Percentiles rank a stretch among this genome's conserved stretches.
These are phyloP conservation scores for Pythium scleroteichum DNA, from an alignment of 352 stramenopile genomes.

Conservation along the genomic window DNA sequence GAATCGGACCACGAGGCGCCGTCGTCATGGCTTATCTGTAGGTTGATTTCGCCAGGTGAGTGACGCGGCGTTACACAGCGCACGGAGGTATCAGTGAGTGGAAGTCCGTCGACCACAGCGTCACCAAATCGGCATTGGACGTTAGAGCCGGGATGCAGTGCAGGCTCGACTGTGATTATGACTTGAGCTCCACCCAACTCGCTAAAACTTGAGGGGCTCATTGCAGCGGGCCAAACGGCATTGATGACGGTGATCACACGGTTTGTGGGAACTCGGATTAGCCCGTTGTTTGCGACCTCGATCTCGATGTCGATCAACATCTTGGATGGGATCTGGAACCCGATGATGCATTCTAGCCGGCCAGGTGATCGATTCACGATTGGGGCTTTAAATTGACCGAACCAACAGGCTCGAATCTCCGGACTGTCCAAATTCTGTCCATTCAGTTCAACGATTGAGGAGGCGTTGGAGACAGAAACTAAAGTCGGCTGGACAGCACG, in stretches of 20 bases:
- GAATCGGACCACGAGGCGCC: constrained; percentile 17
- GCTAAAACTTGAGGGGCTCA: constrained; percentile 35
- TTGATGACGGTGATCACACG: constrained; percentile 11
- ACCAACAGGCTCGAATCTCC: constrained; percentile 10
- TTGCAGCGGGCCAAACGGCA: neutral
- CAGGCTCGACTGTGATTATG: constrained; percentile 27
- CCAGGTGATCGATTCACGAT: neutral
- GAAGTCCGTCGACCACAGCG: constrained; percentile 2
- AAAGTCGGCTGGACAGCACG: neutral
- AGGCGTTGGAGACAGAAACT: constrained; percentile 2
- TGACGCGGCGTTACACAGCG: constrained; percentile 16
- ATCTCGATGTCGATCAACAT: constrained; percentile 13
- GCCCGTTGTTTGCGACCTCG: neutral
- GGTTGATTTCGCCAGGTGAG: constrained; percentile 4
- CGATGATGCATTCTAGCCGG: constrained; percentile 10
- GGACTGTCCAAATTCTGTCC: constrained; percentile 2
- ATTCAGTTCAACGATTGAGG: constrained; percentile 6
- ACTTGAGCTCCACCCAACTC: constrained; percentile 43
- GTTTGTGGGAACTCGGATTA: neutral
- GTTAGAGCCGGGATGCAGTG: constrained; percentile 11
- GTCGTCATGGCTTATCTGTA: constrained; percentile 25
- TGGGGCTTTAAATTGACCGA: neutral
- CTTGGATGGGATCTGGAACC: neutral
- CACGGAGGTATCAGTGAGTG: constrained; percentile 8
- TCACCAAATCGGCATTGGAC: constrained; percentile 24